Conservation (phyloP, 1,284 basidiomycete species). For the Rhodotorula sp. region DNA sequence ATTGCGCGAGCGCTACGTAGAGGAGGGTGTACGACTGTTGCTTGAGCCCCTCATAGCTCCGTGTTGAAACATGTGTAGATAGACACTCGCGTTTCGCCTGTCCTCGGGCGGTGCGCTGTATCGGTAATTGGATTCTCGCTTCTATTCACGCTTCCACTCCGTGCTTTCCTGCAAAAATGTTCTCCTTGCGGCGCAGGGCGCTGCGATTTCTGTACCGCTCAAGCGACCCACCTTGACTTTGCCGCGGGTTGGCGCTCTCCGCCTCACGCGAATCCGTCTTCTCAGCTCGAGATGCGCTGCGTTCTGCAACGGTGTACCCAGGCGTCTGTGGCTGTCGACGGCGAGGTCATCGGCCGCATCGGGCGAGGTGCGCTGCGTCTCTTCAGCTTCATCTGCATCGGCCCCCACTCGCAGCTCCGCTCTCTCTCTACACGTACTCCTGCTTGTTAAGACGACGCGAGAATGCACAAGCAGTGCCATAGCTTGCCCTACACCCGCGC, state of each 20-base stretch:
- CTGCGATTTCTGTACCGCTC: too few relatives aligned
- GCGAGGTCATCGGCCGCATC: slow-evolving; percentile 23
- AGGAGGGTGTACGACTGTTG: not conserved
- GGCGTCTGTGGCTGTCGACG: slow-evolving; percentile 33
- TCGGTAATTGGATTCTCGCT: not conserved
- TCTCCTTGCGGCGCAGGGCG: too few relatives aligned
- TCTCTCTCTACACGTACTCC: not conserved
- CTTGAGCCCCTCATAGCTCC: not conserved
- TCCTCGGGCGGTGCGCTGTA: not conserved
- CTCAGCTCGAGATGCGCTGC: slow-evolving; percentile 13
- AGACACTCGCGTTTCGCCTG: not conserved
- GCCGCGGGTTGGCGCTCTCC: not conserved
- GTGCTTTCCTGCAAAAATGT: too few relatives aligned
- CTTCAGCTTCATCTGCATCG: not conserved
- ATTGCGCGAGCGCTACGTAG: slow-evolving; percentile 11
- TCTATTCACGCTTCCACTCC: not conserved
- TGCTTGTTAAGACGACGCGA: not conserved
- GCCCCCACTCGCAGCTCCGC: not conserved
- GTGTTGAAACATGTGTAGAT: not conserved
- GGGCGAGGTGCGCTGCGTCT: slow-evolving; percentile 19
- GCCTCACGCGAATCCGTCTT: not conserved
- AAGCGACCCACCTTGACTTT: too few relatives aligned
- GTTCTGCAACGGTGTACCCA: slow-evolving; percentile 28
- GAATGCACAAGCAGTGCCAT: not conserved
- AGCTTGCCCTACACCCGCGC: not conserved